Percentiles rank a stretch among this genome's conserved stretches.
phyloP scores from a whole-genome alignment of 2,329 filamentous ascomycete genomes.

The Pseudogymnoascus sp. region DNA sequence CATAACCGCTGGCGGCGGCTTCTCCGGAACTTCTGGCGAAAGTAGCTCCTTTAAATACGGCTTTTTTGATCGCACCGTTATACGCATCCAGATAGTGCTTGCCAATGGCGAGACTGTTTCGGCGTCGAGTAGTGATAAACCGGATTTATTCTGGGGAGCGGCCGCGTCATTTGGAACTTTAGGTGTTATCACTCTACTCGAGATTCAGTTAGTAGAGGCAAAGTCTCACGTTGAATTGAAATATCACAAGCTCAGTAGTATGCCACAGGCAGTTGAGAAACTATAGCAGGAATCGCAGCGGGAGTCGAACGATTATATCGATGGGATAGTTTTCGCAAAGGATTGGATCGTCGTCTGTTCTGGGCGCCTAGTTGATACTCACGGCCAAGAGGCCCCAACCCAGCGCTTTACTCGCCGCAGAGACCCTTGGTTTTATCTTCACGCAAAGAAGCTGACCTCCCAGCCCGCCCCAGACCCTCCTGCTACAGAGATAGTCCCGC shows the following conservation, averaged over 20 bases:
- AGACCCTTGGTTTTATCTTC: slow-evolving; percentile 57
- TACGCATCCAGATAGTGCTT: slow-evolving; percentile 56
- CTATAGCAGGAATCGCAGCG: slow-evolving; percentile 30
- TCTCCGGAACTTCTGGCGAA: slow-evolving; percentile 59
- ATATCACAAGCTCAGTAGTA: slow-evolving; percentile 40
- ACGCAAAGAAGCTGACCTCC: slow-evolving; percentile 33
- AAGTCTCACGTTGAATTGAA: not conserved
- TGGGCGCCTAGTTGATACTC: slow-evolving; percentile 37
- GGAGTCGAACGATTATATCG: slow-evolving; percentile 43
- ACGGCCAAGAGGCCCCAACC: slow-evolving; percentile 16
- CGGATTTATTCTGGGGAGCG: slow-evolving; percentile 48
- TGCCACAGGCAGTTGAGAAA: slow-evolving; percentile 37
- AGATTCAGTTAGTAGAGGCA: slow-evolving; percentile 38
- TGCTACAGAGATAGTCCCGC: slow-evolving; percentile 32
- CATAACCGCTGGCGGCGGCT: slow-evolving; percentile 62
- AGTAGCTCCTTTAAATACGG: slow-evolving; percentile 60
- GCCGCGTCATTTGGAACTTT: slow-evolving; percentile 50
- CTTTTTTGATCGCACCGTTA: slow-evolving; percentile 57
- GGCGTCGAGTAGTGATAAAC: slow-evolving; percentile 38
- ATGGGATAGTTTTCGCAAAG: slow-evolving; percentile 44
- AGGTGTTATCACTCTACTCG: slow-evolving; percentile 50
- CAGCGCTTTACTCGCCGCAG: slow-evolving; percentile 40
- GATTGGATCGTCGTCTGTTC: slow-evolving; percentile 42
- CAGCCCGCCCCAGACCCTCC: not conserved
- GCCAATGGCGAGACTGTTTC: slow-evolving; percentile 47